Evolutionary conservation across 768 basidiomycete species (phyloP).

Genomic region (Suillus plorans): DNA sequence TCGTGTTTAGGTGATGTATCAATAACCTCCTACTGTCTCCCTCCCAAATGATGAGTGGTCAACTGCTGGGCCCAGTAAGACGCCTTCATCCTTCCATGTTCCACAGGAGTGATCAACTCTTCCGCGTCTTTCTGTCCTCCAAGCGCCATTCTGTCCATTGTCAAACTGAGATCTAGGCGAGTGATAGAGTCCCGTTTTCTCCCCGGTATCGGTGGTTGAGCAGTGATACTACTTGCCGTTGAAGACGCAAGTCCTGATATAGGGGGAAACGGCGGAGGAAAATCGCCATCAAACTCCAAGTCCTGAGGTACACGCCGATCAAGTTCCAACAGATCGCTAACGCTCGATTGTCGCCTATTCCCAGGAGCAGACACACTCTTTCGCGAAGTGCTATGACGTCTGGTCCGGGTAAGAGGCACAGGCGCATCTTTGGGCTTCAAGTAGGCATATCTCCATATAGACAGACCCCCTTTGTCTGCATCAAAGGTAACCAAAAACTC

Average conservation of each 20-base stretch:
- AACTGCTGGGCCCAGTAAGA: slow-evolving; percentile 74
- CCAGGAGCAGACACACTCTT: slow-evolving; percentile 38
- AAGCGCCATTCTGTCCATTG: slow-evolving; percentile 68
- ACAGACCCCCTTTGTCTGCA: slow-evolving; percentile 48
- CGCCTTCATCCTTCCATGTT: slow-evolving; percentile 67
- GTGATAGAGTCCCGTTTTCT: slow-evolving; percentile 41
- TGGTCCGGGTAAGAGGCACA: slow-evolving; percentile 34
- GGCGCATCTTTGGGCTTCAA: slow-evolving; percentile 59
- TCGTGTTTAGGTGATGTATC: neutral
- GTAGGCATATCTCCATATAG: slow-evolving; percentile 75
- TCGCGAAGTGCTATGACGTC: slow-evolving; percentile 26
- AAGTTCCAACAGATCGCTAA: slow-evolving; percentile 31
- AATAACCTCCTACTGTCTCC: slow-evolving; percentile 47
- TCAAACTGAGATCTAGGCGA: slow-evolving; percentile 56
- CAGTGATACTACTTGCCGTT: slow-evolving; percentile 53
- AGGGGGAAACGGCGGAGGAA: slow-evolving; percentile 25
- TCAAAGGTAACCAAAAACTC: slow-evolving; percentile 62
- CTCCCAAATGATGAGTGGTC: slow-evolving; percentile 45
- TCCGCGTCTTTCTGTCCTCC: slow-evolving; percentile 51
- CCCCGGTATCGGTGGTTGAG: slow-evolving; percentile 52
- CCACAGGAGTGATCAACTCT: slow-evolving; percentile 37
- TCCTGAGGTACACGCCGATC: slow-evolving; percentile 40
- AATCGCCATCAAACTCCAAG: slow-evolving; percentile 32
- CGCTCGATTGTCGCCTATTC: slow-evolving; percentile 40
- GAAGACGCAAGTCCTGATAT: slow-evolving; percentile 50